Percentiles rank a stretch among this genome's conserved stretches.
These are phyloP conservation scores for Mycena vitilis DNA, from an alignment of 768 basidiomycete species.

Conservation along the genomic window DNA sequence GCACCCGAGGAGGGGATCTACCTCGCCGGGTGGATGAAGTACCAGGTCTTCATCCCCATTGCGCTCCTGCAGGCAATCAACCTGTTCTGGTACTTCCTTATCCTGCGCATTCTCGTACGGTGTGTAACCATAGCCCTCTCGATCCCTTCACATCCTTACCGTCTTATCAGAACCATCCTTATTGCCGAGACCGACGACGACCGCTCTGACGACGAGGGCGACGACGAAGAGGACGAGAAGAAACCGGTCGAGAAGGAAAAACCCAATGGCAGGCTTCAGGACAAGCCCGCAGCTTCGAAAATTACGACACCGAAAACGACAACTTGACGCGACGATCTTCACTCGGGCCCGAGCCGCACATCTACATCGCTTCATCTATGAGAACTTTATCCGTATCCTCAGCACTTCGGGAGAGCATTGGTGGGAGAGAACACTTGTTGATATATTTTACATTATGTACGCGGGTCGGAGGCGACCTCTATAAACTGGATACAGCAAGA, in stretches of 20 bases:
- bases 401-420: too few relatives aligned
- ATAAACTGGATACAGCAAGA: conserved; percentile 26
- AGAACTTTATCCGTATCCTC: neutral
- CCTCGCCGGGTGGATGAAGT: conserved; percentile 82
- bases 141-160: neutral
- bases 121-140: conserved; percentile 44
- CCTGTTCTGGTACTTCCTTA: conserved; percentile 93
- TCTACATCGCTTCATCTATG: neutral
- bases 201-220: conserved; percentile 73
- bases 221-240: conserved; percentile 51
- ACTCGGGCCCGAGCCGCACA: too few relatives aligned
- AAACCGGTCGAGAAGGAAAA: conserved; percentile 28
- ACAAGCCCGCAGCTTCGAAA: neutral
- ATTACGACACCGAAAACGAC: neutral
- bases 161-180: conserved; percentile 55
- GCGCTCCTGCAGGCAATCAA: conserved; percentile 85
- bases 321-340: neutral
- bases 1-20: conserved; percentile 72
- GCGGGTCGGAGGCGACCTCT: conserved; percentile 1
- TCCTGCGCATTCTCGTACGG: conserved; percentile 81
- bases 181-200: conserved; percentile 59
- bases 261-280: neutral
- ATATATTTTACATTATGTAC: conserved; percentile 16
- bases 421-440: neutral
- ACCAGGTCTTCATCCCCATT: conserved; percentile 83